Evolutionary conservation across 305 asterid species (phyloP), one percentile per base, ranked within the genome.

Genomic region (Solanum hybrid): DNA sequence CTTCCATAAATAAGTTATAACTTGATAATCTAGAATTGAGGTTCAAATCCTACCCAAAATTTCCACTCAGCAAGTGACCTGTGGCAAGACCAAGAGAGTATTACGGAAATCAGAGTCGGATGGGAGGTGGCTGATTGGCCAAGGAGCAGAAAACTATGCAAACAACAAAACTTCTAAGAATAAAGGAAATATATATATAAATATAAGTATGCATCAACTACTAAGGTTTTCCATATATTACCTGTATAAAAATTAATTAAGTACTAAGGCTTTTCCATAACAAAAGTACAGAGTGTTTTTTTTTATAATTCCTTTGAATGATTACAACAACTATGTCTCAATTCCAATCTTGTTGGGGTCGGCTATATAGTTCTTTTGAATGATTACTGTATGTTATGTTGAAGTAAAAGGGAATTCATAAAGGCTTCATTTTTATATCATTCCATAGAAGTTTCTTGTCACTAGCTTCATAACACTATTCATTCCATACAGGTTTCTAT

Each of bases 401-500:
- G 88, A 32, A 32, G 77, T 85, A 13, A 85, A 85, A 85, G 51
- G 88, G 77, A 32, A 34, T 85, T 60, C 51, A n/a, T 32, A n/a
- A 84, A 85, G 76, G 29, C 76, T 60, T 51, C 88, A 85, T 31
- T 51, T 29, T 85, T 60, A 12, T 32, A 22, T 85, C 88, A 32
- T 31, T 85, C 77, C 27, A 60, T 60, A 34, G 78, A 85, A 32
- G 51, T 85, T 85, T 56, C 22, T 85, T 34, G 51, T 22, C 24
- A n/a, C 42, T 60, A 32, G 34, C 88, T 85, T 85, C 32, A 11
- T 85, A 12, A 60, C 78, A 34, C 6, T 85, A 77, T 77, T 77
- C 72, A 46, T 80, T 77, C 86, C 73, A 24, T 92, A 92, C 97
- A 97, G 99, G 95, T 91, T 90, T 93, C 85, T 88, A 91, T 96